These are phyloP conservation scores for Salvia miltiorrhiza DNA, from an alignment of 257 asterid genomes.

Conservation along the genomic window DNA sequence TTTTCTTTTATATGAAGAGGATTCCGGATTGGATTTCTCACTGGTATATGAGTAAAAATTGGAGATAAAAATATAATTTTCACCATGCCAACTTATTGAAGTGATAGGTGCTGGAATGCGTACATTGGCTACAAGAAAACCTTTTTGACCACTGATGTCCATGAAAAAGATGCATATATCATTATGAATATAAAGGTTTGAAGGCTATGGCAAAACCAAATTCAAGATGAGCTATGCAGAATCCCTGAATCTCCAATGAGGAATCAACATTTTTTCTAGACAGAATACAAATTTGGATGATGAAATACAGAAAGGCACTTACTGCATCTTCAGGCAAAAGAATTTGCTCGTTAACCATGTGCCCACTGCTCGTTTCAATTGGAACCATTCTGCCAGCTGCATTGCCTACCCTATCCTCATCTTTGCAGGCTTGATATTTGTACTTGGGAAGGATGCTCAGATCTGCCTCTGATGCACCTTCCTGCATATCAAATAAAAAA, in stretches of 20 bases:
- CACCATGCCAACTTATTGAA: too few species aligned
- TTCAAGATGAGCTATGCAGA: background rate
- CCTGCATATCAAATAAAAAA: constrained; percentile 43
- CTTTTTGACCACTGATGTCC: background rate
- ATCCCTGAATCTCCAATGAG: background rate
- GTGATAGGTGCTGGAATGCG: too few species aligned
- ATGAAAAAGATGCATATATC: background rate
- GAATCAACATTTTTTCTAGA: background rate
- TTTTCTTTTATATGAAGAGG: too few species aligned
- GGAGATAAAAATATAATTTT: too few species aligned
- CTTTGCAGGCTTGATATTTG: constrained; percentile 56
- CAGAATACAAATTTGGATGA: background rate
- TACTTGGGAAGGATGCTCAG: constrained; percentile 79
- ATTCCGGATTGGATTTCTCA: too few species aligned
- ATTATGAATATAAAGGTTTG: background rate
- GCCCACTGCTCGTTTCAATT: constrained; percentile 57
- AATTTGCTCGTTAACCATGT: constrained; percentile 57
- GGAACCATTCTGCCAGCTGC: constrained; percentile 88
- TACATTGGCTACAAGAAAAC: background rate
- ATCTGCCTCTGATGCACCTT: constrained; percentile 97
- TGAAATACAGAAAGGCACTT: constrained; percentile 34
- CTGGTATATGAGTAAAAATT: too few species aligned
- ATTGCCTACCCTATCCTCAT: constrained; percentile 46
- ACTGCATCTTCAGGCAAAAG: constrained; percentile 92
- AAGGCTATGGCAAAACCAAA: background rate